Percentiles rank a stretch among this genome's conserved stretches.
These are phyloP conservation scores for Takashimella koratensis DNA, from an alignment of 1,284 basidiomycete species.

Conservation along the genomic window DNA sequence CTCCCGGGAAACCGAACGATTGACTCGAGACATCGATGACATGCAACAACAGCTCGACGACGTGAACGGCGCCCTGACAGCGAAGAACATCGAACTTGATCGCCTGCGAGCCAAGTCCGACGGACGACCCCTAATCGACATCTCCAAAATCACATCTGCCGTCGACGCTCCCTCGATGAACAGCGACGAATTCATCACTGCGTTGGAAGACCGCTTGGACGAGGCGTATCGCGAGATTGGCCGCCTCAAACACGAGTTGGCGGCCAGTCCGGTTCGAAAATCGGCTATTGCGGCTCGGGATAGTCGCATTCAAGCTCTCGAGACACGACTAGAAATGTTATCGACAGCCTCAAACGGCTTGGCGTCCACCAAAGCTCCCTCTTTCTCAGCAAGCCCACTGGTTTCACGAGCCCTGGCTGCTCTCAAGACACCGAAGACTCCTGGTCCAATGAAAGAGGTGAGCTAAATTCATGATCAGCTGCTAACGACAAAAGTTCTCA, in stretches of 20 bases:
- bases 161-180: not conserved
- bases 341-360: not conserved
- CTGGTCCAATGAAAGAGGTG: conserved; percentile 45
- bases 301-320: conserved; percentile 37
- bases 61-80: conserved; percentile 12
- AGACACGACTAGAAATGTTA: conserved; percentile 11
- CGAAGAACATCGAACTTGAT: conserved; percentile 34
- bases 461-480: not conserved
- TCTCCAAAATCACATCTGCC: conserved; percentile 7
- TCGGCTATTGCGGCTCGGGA: conserved; percentile 35
- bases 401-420: conserved; percentile 34
- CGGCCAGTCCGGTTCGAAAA: conserved; percentile 29
- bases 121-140: not conserved
- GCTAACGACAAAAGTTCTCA: conserved; percentile 36
- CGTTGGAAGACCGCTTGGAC: conserved; percentile 71
- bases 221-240: conserved; percentile 76
- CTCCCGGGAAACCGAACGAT: not conserved
- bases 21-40: not conserved
- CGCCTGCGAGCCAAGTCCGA: conserved; percentile 19
- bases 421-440: conserved; percentile 41
- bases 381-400: conserved; percentile 32
- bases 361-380: conserved; percentile 10
- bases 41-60: conserved; percentile 18
- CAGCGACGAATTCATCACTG: conserved; percentile 27
- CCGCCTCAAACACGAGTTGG: conserved; percentile 62